Conservation (phyloP, 2,329 filamentous ascomycete genomes). For the Calonectria leucothoes region DNA sequence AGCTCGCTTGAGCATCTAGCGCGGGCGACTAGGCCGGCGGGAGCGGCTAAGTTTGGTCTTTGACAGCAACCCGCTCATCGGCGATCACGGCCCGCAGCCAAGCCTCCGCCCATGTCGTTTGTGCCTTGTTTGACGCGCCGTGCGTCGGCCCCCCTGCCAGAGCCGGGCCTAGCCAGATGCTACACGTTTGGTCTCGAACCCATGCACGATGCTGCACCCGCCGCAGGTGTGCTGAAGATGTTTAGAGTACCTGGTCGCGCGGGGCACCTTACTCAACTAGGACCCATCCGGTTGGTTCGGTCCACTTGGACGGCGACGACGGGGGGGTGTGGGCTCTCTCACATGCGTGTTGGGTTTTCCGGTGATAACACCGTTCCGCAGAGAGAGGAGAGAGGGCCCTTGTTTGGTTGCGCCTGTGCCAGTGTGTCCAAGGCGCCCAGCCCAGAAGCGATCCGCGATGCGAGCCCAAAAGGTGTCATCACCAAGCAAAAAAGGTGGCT, state of each 20-base stretch:
- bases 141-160: neutral
- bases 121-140: slow-evolving; percentile 13
- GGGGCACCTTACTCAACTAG: neutral
- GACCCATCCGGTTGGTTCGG: slow-evolving; percentile 9
- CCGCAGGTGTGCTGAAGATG: slow-evolving; percentile 7
- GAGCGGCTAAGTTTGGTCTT: neutral
- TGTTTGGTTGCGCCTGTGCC: neutral
- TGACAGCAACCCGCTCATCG: slow-evolving; percentile 13
- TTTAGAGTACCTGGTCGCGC: neutral
- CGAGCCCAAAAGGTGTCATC: neutral
- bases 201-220: slow-evolving; percentile 16
- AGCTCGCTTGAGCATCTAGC: neutral
- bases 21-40: neutral
- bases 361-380: slow-evolving; percentile 8
- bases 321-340: too few relatives aligned
- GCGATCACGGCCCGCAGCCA: neutral
- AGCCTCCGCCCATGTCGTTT: too few relatives aligned
- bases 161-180: slow-evolving; percentile 1
- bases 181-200: slow-evolving; percentile 1
- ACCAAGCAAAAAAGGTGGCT: too few relatives aligned
- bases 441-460: neutral
- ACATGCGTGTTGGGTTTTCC: too few relatives aligned
- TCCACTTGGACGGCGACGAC: slow-evolving; percentile 10
- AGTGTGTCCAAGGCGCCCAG: neutral
- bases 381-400: neutral